Conservation (phyloP, 495 filamentous ascomycete genomes). For the Oleoguttula mirabilis region DNA sequence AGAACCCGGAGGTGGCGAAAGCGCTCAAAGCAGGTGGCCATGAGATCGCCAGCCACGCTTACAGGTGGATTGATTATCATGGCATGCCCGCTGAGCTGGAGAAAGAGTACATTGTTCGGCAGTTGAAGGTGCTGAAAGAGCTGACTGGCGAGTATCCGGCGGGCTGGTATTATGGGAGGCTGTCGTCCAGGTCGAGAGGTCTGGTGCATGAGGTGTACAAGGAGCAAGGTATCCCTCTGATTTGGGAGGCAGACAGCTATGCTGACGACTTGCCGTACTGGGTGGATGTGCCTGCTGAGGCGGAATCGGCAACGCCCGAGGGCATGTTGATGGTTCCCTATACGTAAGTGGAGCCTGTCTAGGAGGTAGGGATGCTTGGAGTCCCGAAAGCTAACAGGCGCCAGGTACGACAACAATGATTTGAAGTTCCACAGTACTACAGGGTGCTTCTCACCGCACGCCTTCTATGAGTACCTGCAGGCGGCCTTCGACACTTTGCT, state of each 20-base stretch:
- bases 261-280: slow-evolving; percentile 36
- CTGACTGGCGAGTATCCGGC: slow-evolving; percentile 28
- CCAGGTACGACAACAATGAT: slow-evolving; percentile 32
- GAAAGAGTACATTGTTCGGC: slow-evolving; percentile 32
- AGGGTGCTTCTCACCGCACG: slow-evolving; percentile 27
- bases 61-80: slow-evolving; percentile 29
- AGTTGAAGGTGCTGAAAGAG: slow-evolving; percentile 26
- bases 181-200: slow-evolving; percentile 24
- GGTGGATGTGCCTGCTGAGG: slow-evolving; percentile 33
- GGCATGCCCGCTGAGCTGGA: slow-evolving; percentile 29
- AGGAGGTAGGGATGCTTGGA: no score
- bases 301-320: slow-evolving; percentile 22
- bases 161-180: slow-evolving; percentile 34
- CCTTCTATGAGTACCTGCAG: slow-evolving; percentile 30
- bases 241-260: slow-evolving; percentile 31
- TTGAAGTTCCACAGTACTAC: slow-evolving; percentile 32
- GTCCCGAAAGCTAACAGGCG: background rate
- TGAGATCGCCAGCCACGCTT: slow-evolving; percentile 32
- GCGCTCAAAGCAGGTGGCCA: slow-evolving; percentile 29
- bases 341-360: background rate
- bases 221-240: slow-evolving; percentile 27
- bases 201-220: slow-evolving; percentile 31
- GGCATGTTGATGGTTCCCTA: slow-evolving; percentile 35
- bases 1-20: slow-evolving; percentile 28
- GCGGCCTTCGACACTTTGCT: slow-evolving; percentile 34